A percentile compares a stretch with the other conserved stretches of the same genome.
Conservation (phyloP, 83 land plant genomes). For the Picea mariana region DNA sequence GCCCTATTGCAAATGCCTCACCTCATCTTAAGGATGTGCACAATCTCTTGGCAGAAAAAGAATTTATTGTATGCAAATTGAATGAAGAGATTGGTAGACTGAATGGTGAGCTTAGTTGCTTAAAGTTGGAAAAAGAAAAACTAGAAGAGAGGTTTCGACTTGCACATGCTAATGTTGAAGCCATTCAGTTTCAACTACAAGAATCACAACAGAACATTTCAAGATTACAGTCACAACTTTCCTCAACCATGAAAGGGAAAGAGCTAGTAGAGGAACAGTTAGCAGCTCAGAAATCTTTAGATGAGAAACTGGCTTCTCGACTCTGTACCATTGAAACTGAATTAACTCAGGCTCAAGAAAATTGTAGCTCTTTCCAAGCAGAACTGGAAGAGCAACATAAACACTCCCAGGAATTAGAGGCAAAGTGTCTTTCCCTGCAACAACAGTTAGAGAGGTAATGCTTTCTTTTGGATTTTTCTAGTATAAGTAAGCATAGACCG, state of each 20-base stretch:
- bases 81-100: background rate
- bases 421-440: slow-evolving; percentile 12
- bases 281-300: background rate
- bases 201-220: background rate
- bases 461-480: background rate
- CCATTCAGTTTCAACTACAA: slow-evolving; percentile 4
- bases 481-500: background rate
- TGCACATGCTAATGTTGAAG: background rate
- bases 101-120: background rate
- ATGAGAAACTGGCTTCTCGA: slow-evolving; percentile 4
- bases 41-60: background rate
- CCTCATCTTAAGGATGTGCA: background rate
- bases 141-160: slow-evolving; percentile 2
- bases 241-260: background rate
- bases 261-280: background rate
- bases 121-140: slow-evolving; percentile 8
- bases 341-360: slow-evolving; percentile 7
- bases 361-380: slow-evolving; percentile 6
- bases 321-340: background rate
- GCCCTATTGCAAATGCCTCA: background rate
- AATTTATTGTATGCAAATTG: slow-evolving; percentile 1
- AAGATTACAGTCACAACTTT: background rate
- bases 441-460: background rate
- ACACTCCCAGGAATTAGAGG: slow-evolving; percentile 8
- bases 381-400: slow-evolving; percentile 14